phyloP scores from a whole-genome alignment of 208 protist genomes.

The Naegleria fowleri region DNA sequence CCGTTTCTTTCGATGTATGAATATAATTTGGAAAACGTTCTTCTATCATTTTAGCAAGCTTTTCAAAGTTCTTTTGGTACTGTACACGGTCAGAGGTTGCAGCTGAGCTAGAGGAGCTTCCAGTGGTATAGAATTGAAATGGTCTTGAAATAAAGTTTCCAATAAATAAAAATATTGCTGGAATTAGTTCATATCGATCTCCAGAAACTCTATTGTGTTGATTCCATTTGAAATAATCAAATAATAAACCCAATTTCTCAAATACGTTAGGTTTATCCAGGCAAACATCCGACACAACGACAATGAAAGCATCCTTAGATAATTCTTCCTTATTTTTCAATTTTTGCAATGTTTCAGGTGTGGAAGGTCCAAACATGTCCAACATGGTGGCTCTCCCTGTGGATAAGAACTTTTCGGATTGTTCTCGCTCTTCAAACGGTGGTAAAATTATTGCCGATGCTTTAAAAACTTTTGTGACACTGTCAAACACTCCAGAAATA shows the following conservation, averaged over 20 bases:
- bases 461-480: not conserved
- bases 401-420: not conserved
- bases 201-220: not conserved
- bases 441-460: not conserved
- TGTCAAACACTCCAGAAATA: not conserved
- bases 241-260: not conserved
- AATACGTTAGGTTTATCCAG: not conserved
- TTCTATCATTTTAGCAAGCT: not conserved
- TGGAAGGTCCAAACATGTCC: not conserved
- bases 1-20: not conserved
- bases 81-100: not conserved
- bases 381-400: not conserved
- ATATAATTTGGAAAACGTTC: not conserved
- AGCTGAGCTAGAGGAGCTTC: not conserved
- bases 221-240: not conserved
- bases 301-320: not conserved
- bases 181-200: not conserved
- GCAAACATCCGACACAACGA: not conserved
- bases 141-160: constrained; percentile 3
- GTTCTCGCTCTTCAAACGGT: not conserved
- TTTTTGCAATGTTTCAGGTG: not conserved
- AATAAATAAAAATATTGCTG: constrained; percentile 4
- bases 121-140: not conserved
- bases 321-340: not conserved
- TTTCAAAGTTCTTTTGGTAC: not conserved